A percentile compares a stretch with the other conserved stretches of the same genome.
phyloP scores from a whole-genome alignment of 2,329 filamentous ascomycete species.

The Claviceps humidiphila region DNA sequence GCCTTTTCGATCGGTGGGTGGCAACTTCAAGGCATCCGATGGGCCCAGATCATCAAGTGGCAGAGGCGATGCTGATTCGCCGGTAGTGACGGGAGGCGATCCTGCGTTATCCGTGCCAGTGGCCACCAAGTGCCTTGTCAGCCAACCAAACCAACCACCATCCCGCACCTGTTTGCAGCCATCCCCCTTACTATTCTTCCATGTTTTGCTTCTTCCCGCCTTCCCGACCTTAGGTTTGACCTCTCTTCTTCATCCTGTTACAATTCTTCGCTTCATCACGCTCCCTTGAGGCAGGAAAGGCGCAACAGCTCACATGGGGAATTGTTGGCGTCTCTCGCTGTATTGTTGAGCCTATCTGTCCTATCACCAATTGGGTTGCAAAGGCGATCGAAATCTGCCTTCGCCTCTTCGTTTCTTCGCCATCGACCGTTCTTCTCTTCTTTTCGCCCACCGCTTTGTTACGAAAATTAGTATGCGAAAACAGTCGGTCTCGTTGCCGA shows the following conservation, averaged over 20 bases:
- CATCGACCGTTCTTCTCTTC: slow-evolving; percentile 5
- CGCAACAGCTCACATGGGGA: background rate
- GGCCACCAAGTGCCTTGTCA: background rate
- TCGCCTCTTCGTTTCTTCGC: background rate
- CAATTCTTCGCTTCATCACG: background rate
- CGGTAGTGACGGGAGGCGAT: background rate
- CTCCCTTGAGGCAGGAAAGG: background rate
- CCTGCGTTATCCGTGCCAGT: background rate
- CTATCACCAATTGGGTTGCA: background rate
- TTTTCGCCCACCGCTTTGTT: background rate
- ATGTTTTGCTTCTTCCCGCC: background rate
- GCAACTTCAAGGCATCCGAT: background rate
- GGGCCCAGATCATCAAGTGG: background rate
- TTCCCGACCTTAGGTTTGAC: background rate
- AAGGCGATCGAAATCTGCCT: background rate
- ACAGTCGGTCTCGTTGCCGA: slow-evolving; percentile 51
- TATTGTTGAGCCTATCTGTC: slow-evolving; percentile 8
- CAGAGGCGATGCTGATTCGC: background rate
- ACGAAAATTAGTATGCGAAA: slow-evolving; percentile 41
- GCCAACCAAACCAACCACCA: background rate
- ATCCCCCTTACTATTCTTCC: background rate
- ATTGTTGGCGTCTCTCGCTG: slow-evolving; percentile 15
- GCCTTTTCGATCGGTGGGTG: too few species aligned
- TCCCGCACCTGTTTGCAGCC: background rate
- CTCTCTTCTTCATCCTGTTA: background rate